phyloP scores from a whole-genome alignment of 352 stramenopile genomes.

The Phytophthora agathidicida region DNA sequence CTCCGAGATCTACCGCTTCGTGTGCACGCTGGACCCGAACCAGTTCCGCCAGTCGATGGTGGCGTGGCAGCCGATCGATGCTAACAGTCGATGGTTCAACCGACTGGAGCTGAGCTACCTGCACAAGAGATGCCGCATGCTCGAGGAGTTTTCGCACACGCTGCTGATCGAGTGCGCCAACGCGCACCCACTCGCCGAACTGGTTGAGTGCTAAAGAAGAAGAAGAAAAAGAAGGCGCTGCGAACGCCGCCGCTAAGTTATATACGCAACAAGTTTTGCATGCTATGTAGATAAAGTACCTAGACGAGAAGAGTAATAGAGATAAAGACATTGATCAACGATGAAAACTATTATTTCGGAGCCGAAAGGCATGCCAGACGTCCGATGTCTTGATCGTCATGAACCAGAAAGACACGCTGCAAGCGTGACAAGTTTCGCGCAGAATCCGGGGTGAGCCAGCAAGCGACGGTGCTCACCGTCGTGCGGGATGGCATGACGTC shows the following conservation, averaged over 20 bases:
- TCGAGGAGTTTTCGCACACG: conserved; percentile 80
- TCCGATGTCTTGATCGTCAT: conserved; percentile 11
- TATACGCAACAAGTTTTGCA: conserved; percentile 37
- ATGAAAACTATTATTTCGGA: conserved; percentile 8
- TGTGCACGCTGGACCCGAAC: conserved; percentile 53
- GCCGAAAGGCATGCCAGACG: neutral
- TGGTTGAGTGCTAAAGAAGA: conserved; percentile 68
- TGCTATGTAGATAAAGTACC: conserved; percentile 37
- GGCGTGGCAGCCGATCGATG: conserved; percentile 66
- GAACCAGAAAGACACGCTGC: conserved; percentile 11
- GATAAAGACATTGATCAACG: conserved; percentile 14
- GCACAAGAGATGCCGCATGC: conserved; percentile 75
- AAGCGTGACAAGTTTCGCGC: conserved; percentile 8
- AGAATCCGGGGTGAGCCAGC: conserved; percentile 20
- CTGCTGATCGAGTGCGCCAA: conserved; percentile 78
- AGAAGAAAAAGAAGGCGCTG: too few relatives aligned
- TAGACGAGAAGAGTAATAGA: conserved; percentile 32
- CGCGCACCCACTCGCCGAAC: conserved; percentile 71
- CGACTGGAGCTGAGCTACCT: conserved; percentile 84
- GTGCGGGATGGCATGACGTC: conserved; percentile 9
- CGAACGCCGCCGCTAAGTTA: conserved; percentile 34
- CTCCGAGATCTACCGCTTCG: conserved; percentile 74
- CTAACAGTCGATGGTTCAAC: conserved; percentile 80
- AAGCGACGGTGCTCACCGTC: conserved; percentile 12
- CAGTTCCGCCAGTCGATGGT: conserved; percentile 61